These are phyloP conservation scores for Fraxinus quadrangulata DNA, from an alignment of 257 asterid genomes.

Conservation along the genomic window DNA sequence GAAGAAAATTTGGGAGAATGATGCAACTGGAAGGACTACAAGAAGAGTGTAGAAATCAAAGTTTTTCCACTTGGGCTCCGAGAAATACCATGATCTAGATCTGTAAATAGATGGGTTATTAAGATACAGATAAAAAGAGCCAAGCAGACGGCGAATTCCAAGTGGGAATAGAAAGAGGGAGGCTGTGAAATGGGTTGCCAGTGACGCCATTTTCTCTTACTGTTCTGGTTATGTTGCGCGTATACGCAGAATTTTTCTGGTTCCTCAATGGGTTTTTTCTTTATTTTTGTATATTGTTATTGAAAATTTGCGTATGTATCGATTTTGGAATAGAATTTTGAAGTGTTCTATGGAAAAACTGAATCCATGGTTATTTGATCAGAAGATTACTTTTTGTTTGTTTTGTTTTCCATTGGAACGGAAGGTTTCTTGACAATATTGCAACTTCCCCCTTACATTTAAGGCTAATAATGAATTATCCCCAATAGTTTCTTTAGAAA, in stretches of 20 bases:
- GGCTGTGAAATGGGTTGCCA: conserved; percentile 75
- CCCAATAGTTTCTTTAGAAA: no score
- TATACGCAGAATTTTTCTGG: not conserved
- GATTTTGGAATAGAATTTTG: not conserved
- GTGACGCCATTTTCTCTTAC: conserved; percentile 49
- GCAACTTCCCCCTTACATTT: no score
- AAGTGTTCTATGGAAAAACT: not conserved
- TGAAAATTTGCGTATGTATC: not conserved
- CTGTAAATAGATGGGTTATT: conserved; percentile 64
- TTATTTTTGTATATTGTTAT: not conserved
- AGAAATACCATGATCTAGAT: conserved; percentile 73
- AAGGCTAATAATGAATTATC: no score
- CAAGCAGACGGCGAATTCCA: conserved; percentile 65
- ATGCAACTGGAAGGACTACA: conserved; percentile 61
- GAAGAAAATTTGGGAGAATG: conserved; percentile 53
- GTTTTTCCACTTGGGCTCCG: conserved; percentile 77
- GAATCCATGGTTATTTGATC: conserved; percentile 13
- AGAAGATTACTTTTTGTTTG: not conserved
- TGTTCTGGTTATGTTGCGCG: not conserved
- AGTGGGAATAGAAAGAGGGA: conserved; percentile 65
- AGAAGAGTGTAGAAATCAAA: conserved; percentile 64
- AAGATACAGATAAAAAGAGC: conserved; percentile 60
- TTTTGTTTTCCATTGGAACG: no score
- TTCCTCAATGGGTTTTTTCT: not conserved
- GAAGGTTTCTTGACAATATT: no score